Base-by-base conservation (phyloP, 768 basidiomycete species). In the Amanita molliuscula region DNA sequence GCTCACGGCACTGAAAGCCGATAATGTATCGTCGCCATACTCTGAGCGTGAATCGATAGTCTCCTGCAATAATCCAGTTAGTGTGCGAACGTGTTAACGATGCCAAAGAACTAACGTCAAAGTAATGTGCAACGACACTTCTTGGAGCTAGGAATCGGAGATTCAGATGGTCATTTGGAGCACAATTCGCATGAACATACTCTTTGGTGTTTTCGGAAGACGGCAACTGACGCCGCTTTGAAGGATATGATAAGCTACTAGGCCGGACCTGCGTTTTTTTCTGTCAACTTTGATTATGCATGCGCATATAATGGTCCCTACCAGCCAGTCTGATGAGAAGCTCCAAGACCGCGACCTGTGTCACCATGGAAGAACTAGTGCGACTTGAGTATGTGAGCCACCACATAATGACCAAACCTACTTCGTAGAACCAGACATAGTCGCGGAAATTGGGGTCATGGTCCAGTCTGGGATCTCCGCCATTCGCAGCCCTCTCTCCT, bases 241-340 rank as follows among this genome's bases (percentile, higher is more conserved):
- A 58, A 94, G 67, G 56, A 97, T 93, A 58, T 90, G 86, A 62
- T 84, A 92, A 13, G 89, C 88, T 45, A 95, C 90, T 16, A 94
- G 71, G 38, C 91, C 91, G 20, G 90, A 89, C 87, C 84, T 86
- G 47, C 6, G 31, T 43, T 44, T 40, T n/a, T 20, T 36, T 31
- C 10, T 20, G 34, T 42, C 13, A 25, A 5, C n/a, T 5, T 15
- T 21, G 8, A 18, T 33, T 23, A 37, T 23, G 28, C n/a, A 45
- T 33, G 34, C 9, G 23, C 44, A 10, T 29, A 37, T n/a, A 8
- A 35, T 25, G 13, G 16, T 16, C 55, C 74, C 66, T 60, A 84
- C 94, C 95, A 99, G 57, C 96, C 96, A 54, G 94, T 97, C 65
- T 99, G 96, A 67, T 99, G 96, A 4, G 93, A 96, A 2, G 95